Base-by-base conservation (phyloP, 2,329 filamentous ascomycete species). In the Sphaerulina musiva region DNA sequence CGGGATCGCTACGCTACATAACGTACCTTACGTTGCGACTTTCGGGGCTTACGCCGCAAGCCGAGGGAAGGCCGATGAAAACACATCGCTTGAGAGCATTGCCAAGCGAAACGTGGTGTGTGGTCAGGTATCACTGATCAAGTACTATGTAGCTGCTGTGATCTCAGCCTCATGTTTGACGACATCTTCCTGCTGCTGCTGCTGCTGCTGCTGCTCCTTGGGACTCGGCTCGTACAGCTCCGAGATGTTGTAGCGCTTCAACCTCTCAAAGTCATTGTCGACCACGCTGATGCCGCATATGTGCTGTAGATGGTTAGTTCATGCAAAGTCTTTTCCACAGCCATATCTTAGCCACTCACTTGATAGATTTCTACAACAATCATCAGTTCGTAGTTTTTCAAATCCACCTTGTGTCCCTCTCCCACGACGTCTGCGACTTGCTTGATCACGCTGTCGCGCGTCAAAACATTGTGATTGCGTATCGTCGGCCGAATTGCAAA, bases 401-500 rank as follows among this genome's bases (percentile, higher is more conserved):
- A 78, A 64, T 91, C 83, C 55, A 93, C 89, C 64, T 84, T 86
- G 71, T 93, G 88, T 39, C 78, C 77, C 8, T 78, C 73, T 47
- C 83, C 82, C 57, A 90, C 80, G 31, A 84, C 72, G 39, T 76
- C 73, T 4, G 87, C 88, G 59, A 92, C 78, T 59, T 79, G 80
- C 64, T 85, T 81, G 69, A 93, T 92, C 46, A 92, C 77, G 14
- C 75, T 75, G 59, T 84, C 80, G 55, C 87, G 80, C 62, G 80
- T 85, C 57, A 92, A 76, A 3, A 77, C 77, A 61, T 77, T 84
- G 70, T 91, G 84, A 64, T 87, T 88, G 52, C 88, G 83, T 57
- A 89, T 81, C 11, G 81, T 86, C n/a, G 85, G 82, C 43, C 88
- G 82, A 62, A 95, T 91, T n/a, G 87, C 88, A 71, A 89, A 93